A percentile compares a stretch with the other conserved stretches of the same genome.
Evolutionary conservation across 2,329 filamentous ascomycete species (phyloP).

Genomic region (Domatiomyces globalis): DNA sequence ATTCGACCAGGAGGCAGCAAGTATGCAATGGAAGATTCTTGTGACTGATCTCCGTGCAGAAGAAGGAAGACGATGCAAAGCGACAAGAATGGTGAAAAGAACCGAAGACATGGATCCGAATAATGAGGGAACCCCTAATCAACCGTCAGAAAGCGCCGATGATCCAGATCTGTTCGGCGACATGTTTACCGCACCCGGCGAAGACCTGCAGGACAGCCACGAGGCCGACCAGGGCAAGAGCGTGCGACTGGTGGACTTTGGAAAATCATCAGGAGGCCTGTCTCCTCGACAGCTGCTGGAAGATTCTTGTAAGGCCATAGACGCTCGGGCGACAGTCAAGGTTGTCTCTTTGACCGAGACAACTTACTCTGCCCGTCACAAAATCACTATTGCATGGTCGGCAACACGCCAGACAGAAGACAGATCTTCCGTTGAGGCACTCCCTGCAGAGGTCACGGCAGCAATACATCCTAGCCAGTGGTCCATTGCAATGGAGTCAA

Average conservation of each 20-base stretch:
- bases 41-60: slow-evolving; percentile 45
- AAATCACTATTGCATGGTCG: slow-evolving; percentile 63
- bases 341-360: slow-evolving; percentile 60
- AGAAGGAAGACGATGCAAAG: slow-evolving; percentile 27
- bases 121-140: slow-evolving; percentile 25
- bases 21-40: slow-evolving; percentile 50
- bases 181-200: slow-evolving; percentile 37
- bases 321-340: slow-evolving; percentile 51
- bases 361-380: slow-evolving; percentile 61
- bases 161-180: slow-evolving; percentile 38
- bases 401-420: slow-evolving; percentile 48
- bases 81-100: slow-evolving; percentile 4
- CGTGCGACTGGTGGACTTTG: slow-evolving; percentile 65
- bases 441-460: slow-evolving; percentile 27
- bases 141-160: slow-evolving; percentile 28
- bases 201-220: slow-evolving; percentile 11
- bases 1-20: slow-evolving; percentile 54
- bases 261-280: slow-evolving; percentile 57
- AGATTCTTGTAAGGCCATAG: slow-evolving; percentile 69
- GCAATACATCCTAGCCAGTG: slow-evolving; percentile 34
- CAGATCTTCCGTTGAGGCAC: slow-evolving; percentile 30
- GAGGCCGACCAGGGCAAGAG: slow-evolving; percentile 29
- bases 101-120: background rate
- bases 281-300: slow-evolving; percentile 64
- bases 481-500: slow-evolving; percentile 56